A percentile compares a stretch with the other conserved stretches of the same genome.
Conservation (phyloP, 352 stramenopile genomes). For the Plasmopara muralis region DNA sequence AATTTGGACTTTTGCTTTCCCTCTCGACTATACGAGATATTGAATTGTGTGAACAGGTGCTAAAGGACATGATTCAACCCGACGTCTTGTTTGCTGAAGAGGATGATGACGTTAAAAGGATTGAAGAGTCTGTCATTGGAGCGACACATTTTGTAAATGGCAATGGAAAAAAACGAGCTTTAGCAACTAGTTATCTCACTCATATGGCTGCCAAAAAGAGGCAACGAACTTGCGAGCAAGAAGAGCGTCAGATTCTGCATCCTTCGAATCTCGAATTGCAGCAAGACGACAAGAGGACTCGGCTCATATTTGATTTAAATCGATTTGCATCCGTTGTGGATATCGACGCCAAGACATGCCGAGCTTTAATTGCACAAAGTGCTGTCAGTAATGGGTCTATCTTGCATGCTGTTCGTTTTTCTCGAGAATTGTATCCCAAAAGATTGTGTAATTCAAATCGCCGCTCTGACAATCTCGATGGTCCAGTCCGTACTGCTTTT, state of each 20-base stretch:
- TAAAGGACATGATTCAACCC: slow-evolving; percentile 41
- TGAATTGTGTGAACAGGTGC: slow-evolving; percentile 30
- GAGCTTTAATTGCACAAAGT: slow-evolving; percentile 33
- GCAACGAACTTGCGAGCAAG: slow-evolving; percentile 3
- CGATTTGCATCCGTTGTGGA: slow-evolving; percentile 43
- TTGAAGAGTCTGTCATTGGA: too few species aligned
- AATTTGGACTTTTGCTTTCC: slow-evolving; percentile 56
- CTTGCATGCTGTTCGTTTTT: slow-evolving; percentile 44
- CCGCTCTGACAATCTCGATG: background rate
- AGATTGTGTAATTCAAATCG: background rate
- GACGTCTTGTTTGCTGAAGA: slow-evolving; percentile 33
- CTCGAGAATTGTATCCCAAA: slow-evolving; percentile 47
- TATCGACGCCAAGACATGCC: slow-evolving; percentile 32
- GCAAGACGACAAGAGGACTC: slow-evolving; percentile 32
- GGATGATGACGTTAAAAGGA: background rate
- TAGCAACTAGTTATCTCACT: background rate
- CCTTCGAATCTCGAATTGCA: slow-evolving; percentile 6
- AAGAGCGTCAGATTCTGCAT: background rate
- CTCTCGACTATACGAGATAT: slow-evolving; percentile 40
- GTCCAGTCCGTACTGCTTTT: background rate
- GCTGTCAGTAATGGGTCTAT: slow-evolving; percentile 42
- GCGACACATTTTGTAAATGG: slow-evolving; percentile 7
- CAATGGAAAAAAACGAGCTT: slow-evolving; percentile 22
- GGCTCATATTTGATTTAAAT: slow-evolving; percentile 39
- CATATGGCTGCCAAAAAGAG: slow-evolving; percentile 4